phyloP scores from a whole-genome alignment of 2,329 filamentous ascomycete species.

The Colletotrichum ledebouriae region DNA sequence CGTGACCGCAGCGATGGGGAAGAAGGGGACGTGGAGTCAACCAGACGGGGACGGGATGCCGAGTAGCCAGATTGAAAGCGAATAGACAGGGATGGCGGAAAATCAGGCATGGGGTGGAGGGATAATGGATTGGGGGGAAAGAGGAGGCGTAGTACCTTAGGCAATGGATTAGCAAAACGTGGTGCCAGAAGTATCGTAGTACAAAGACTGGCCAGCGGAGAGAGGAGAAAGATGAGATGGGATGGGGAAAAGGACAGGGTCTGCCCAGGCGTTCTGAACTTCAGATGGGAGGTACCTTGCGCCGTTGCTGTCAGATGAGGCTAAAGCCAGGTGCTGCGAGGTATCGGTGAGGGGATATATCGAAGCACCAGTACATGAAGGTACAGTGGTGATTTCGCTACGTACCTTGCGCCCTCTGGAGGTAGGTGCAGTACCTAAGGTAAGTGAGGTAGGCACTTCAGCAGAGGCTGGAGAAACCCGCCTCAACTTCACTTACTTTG shows the following conservation, averaged over 20 bases:
- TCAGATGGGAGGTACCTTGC: conserved; percentile 11
- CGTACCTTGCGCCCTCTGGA: too few relatives aligned
- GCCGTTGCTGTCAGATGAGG: conserved; percentile 25
- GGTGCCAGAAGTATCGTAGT: too few relatives aligned
- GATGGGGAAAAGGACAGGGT: conserved; percentile 9
- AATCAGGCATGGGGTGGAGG: conserved; percentile 22
- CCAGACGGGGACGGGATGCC: conserved; percentile 30
- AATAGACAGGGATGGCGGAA: conserved; percentile 27
- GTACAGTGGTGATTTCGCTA: neutral
- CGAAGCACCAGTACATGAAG: neutral
- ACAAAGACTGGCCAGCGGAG: neutral
- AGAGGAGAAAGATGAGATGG: conserved; percentile 5
- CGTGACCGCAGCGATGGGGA: conserved; percentile 37
- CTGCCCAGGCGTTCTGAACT: neutral
- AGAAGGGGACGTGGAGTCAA: conserved; percentile 18
- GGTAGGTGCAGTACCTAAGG: too few relatives aligned
- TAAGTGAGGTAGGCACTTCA: too few relatives aligned
- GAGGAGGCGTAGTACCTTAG: conserved; percentile 15
- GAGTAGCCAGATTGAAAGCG: conserved; percentile 19
- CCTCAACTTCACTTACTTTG: too few relatives aligned
- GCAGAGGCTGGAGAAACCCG: too few relatives aligned
- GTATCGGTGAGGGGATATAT: neutral
- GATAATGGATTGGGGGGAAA: conserved; percentile 24
- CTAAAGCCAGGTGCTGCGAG: conserved; percentile 28
- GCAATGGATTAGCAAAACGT: too few relatives aligned